A percentile compares a stretch with the other conserved stretches of the same genome.
phyloP scores from a whole-genome alignment of 345 rosid genomes.

The Sonneratia alba region DNA sequence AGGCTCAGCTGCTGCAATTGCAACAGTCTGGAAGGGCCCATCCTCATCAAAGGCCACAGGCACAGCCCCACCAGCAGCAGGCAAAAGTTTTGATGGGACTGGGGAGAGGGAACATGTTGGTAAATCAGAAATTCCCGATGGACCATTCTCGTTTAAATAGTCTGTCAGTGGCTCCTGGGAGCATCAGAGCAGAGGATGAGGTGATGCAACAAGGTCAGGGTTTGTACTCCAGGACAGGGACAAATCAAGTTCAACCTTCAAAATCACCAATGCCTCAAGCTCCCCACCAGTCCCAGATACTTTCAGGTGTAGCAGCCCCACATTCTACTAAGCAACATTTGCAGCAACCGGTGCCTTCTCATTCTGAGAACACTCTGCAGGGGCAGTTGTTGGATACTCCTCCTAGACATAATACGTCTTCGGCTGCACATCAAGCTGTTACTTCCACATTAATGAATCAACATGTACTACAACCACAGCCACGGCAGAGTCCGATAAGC shows the following conservation, averaged over 20 bases:
- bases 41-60: conserved; percentile 69
- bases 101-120: conserved; percentile 69
- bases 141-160: conserved; percentile 78
- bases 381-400: conserved; percentile 44
- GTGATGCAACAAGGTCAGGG: conserved; percentile 63
- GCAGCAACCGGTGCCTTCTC: conserved; percentile 53
- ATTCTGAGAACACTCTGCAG: conserved; percentile 49
- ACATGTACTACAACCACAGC: conserved; percentile 26
- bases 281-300: conserved; percentile 48
- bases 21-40: conserved; percentile 84
- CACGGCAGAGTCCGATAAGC: conserved; percentile 42
- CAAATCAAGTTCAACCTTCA: conserved; percentile 45
- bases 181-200: conserved; percentile 62
- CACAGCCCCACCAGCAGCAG: conserved; percentile 53
- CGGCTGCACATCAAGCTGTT: conserved; percentile 39
- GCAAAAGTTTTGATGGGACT: conserved; percentile 64
- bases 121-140: conserved; percentile 49
- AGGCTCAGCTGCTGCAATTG: conserved; percentile 59
- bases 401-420: conserved; percentile 28
- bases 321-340: conserved; percentile 23
- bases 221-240: conserved; percentile 44
- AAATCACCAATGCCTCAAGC: conserved; percentile 54
- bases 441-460: conserved; percentile 26
- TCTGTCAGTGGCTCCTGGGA: conserved; percentile 40
- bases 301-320: conserved; percentile 38